A percentile compares a stretch with the other conserved stretches of the same genome.
These are phyloP conservation scores for Fonsecaea erecta DNA, from an alignment of 2,329 filamentous ascomycete genomes.

Conservation along the genomic window DNA sequence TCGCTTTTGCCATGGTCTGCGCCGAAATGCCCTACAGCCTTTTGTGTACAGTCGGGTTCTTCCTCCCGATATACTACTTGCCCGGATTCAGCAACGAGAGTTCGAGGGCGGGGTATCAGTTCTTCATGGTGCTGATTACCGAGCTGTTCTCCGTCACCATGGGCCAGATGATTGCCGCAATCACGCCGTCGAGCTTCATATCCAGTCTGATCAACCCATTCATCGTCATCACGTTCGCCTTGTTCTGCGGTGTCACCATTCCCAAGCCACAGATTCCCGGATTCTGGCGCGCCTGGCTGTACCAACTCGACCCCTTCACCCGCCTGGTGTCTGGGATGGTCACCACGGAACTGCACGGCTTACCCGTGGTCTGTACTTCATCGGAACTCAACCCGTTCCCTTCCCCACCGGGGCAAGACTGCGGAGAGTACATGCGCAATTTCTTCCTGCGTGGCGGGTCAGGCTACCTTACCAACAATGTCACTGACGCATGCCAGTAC, in stretches of 20 bases:
- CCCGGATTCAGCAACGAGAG: conserved; percentile 70
- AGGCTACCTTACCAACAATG: conserved; percentile 72
- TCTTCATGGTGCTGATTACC: conserved; percentile 81
- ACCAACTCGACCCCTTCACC: conserved; percentile 82
- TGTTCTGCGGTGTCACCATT: conserved; percentile 88
- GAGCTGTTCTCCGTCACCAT: conserved; percentile 84
- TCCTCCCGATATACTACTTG: conserved; percentile 82
- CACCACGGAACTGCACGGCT: conserved; percentile 73
- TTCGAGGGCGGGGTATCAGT: conserved; percentile 79
- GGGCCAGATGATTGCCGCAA: conserved; percentile 73
- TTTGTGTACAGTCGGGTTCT: conserved; percentile 79
- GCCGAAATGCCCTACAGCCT: conserved; percentile 85
- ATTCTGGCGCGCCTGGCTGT: conserved; percentile 81
- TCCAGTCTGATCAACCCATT: conserved; percentile 80
- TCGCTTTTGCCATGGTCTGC: conserved; percentile 75
- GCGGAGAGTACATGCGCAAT: conserved; percentile 73
- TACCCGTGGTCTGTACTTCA: conserved; percentile 64
- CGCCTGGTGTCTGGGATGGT: conserved; percentile 80
- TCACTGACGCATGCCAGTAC: conserved; percentile 72
- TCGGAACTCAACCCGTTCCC: conserved; percentile 70
- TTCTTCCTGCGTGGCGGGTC: conserved; percentile 72
- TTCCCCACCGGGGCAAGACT: conserved; percentile 68
- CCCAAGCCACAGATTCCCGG: conserved; percentile 75
- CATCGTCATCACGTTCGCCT: conserved; percentile 77
- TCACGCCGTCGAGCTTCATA: conserved; percentile 80